Percentiles rank a stretch among this genome's conserved stretches.
Conservation (phyloP, 352 stramenopile species). For the Globisporangium viniferum region DNA sequence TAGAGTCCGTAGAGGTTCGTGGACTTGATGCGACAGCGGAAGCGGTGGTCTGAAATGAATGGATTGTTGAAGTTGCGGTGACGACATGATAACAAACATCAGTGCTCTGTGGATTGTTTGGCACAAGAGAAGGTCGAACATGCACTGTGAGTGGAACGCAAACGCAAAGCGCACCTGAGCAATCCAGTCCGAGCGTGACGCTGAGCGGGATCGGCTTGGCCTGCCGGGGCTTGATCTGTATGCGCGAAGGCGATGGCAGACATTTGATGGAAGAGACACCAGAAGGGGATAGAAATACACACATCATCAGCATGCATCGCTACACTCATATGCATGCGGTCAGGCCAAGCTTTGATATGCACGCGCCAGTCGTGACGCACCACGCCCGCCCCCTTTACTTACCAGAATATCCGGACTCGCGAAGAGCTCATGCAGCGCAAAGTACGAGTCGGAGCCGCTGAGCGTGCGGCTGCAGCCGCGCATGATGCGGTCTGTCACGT, state of each 20-base stretch:
- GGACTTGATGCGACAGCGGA: conserved; percentile 74
- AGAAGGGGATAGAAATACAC: background rate
- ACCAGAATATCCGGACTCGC: conserved; percentile 51
- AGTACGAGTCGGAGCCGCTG: conserved; percentile 74
- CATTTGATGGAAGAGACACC: background rate
- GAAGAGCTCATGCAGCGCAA: conserved; percentile 71
- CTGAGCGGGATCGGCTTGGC: conserved; percentile 45
- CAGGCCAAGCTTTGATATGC: background rate
- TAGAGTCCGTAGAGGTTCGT: conserved; percentile 66
- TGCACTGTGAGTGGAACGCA: background rate
- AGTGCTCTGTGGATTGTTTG: background rate
- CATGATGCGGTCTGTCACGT: conserved; percentile 63
- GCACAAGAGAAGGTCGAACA: conserved; percentile 3
- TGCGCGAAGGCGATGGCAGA: background rate
- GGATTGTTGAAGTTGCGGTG: background rate
- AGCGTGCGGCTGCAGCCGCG: conserved; percentile 70
- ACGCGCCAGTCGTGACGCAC: background rate
- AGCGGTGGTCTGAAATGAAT: conserved; percentile 38
- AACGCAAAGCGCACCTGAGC: conserved; percentile 26
- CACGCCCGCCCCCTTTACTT: background rate
- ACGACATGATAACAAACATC: background rate
- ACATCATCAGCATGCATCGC: conserved; percentile 13
- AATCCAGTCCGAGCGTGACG: conserved; percentile 55
- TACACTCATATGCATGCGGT: background rate
- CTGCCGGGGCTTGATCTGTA: conserved; percentile 61